Evolutionary conservation across 2,329 filamentous ascomycete genomes (phyloP).

Genomic region (Bisporella sp.): DNA sequence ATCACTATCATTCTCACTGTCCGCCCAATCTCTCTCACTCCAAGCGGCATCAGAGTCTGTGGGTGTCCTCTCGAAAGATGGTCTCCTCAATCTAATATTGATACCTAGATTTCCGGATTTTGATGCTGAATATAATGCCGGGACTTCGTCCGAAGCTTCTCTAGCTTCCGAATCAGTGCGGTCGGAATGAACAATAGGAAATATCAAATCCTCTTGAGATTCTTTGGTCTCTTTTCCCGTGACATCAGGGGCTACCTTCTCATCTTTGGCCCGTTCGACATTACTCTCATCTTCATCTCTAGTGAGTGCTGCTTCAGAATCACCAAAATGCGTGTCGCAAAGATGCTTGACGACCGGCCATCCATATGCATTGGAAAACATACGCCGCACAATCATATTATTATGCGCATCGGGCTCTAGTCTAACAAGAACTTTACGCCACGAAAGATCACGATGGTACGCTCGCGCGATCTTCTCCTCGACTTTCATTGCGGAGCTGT

Average conservation of each 20-base stretch:
- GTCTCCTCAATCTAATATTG: background rate
- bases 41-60: slow-evolving; percentile 37
- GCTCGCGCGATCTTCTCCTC: slow-evolving; percentile 97
- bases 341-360: slow-evolving; percentile 97
- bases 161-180: slow-evolving; percentile 40
- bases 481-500: slow-evolving; percentile 71
- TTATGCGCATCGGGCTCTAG: slow-evolving; percentile 97
- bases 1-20: slow-evolving; percentile 43
- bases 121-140: slow-evolving; percentile 18
- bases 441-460: slow-evolving; percentile 85
- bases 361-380: slow-evolving; percentile 95
- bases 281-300: slow-evolving; percentile 60
- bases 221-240: slow-evolving; percentile 61
- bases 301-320: slow-evolving; percentile 58
- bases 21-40: slow-evolving; percentile 59
- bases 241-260: slow-evolving; percentile 46
- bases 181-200: slow-evolving; percentile 28
- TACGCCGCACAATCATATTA: slow-evolving; percentile 92
- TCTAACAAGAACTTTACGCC: slow-evolving; percentile 94
- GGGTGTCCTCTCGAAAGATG: background rate
- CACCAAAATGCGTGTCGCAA: slow-evolving; percentile 88
- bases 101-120: slow-evolving; percentile 11
- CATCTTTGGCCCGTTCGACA: slow-evolving; percentile 61
- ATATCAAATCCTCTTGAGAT: background rate
- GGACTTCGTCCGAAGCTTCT: slow-evolving; percentile 34